Percentiles rank a stretch among this genome's conserved stretches.
phyloP scores from a whole-genome alignment of 179 eudicot species.

The Sideroxylon spinosum region DNA sequence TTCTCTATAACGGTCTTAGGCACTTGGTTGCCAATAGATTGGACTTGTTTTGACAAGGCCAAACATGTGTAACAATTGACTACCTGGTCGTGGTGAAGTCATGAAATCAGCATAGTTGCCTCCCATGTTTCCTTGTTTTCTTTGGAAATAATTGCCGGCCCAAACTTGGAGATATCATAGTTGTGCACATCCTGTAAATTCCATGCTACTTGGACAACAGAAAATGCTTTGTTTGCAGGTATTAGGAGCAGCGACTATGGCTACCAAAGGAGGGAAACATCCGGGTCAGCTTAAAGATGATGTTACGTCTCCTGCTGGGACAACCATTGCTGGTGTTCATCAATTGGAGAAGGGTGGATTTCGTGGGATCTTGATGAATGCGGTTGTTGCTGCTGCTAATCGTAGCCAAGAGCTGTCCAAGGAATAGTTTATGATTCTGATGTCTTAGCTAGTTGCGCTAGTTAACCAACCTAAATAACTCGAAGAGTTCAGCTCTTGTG shows the following conservation, averaged over 20 bases:
- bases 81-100: no score
- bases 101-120: no score
- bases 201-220: neutral
- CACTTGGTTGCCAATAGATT: neutral
- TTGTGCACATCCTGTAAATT: no score
- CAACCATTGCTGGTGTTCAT: slow-evolving; percentile 88
- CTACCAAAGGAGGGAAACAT: slow-evolving; percentile 60
- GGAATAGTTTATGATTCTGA: slow-evolving; percentile 24
- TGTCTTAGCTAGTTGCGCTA: slow-evolving; percentile 1
- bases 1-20: neutral
- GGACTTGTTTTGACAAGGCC: neutral
- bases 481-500: neutral
- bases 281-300: slow-evolving; percentile 98
- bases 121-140: neutral
- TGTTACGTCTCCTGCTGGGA: slow-evolving; percentile 89
- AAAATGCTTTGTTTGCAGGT: slow-evolving; percentile 46
- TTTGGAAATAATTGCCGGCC: no score
- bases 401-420: slow-evolving; percentile 62
- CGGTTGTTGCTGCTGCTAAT: slow-evolving; percentile 88
- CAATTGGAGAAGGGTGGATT: slow-evolving; percentile 90
- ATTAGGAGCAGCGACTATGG: slow-evolving; percentile 92
- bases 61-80: no score
- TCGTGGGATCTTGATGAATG: slow-evolving; percentile 88
- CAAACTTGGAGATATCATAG: no score
- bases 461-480: neutral